Evolutionary conservation across 139 green algal species (phyloP).

Genomic region (Dunaliella sp.): DNA sequence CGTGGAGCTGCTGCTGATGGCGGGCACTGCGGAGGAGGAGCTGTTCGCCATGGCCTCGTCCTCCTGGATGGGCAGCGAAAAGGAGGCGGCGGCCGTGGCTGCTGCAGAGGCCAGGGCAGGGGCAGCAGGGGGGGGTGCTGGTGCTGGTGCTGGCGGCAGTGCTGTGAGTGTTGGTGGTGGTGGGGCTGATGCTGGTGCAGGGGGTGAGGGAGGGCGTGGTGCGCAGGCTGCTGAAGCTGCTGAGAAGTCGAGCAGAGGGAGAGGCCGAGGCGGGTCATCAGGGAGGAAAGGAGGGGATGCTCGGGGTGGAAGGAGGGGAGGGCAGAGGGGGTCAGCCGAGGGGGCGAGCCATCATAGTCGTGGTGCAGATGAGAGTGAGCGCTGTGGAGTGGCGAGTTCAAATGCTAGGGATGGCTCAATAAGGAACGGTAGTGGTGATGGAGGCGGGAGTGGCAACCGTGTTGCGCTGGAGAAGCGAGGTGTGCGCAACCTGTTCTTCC

Average conservation of each 20-base stretch:
- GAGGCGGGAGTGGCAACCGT: background rate
- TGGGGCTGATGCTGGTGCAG: background rate
- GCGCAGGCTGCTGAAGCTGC: background rate
- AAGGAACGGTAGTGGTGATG: background rate
- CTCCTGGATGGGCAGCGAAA: background rate
- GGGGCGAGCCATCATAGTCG: background rate
- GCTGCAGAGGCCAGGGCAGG: conserved; percentile 1
- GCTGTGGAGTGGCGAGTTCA: background rate
- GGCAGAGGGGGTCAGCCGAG: background rate
- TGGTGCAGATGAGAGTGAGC: background rate
- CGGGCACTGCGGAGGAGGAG: conserved; percentile 66
- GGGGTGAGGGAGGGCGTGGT: background rate
- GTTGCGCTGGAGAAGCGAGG: conserved; percentile 4
- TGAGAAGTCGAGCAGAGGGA: too few species aligned
- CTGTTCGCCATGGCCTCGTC: background rate
- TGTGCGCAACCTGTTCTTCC: conserved; percentile 12
- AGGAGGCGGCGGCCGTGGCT: background rate
- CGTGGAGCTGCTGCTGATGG: conserved; percentile 87
- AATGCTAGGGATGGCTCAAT: background rate
- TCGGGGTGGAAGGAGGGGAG: background rate
- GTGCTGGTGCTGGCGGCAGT: background rate
- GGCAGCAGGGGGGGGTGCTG: background rate
- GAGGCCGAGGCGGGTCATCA: background rate
- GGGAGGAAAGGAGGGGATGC: background rate
- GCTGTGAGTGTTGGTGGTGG: background rate